Conservation (phyloP, 495 filamentous ascomycete genomes). For the Hypoxylon trugodes region DNA sequence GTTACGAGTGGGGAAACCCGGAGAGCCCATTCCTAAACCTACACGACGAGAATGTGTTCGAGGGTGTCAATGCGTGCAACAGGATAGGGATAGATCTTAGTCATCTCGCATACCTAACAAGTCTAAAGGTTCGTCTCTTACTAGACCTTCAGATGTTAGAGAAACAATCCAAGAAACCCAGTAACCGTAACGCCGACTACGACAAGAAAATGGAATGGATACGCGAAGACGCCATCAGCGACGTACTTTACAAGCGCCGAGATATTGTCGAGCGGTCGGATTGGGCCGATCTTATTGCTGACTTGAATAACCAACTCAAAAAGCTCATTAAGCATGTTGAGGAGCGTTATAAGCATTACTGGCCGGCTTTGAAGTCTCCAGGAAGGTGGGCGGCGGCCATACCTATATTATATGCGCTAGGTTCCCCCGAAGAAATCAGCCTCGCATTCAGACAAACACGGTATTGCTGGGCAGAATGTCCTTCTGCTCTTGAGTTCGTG, state of each 20-base stretch:
- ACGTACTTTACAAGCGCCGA: conserved; percentile 18
- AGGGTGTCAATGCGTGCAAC: neutral
- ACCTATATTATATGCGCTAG: neutral
- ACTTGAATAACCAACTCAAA: neutral
- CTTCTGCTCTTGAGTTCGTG: neutral
- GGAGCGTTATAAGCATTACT: conserved; percentile 10
- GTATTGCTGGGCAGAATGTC: conserved; percentile 21
- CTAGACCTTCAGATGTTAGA: conserved; percentile 14
- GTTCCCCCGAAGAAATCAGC: conserved; percentile 1
- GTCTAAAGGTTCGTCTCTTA: conserved; percentile 13
- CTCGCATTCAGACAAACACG: conserved; percentile 5
- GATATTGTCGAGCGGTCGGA: conserved; percentile 23
- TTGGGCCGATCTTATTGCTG: neutral
- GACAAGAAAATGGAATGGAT: conserved; percentile 30
- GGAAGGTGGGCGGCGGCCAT: neutral
- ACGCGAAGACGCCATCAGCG: conserved; percentile 1
- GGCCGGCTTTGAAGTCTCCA: neutral
- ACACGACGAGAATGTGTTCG: conserved; percentile 17
- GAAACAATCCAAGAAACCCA: conserved; percentile 5
- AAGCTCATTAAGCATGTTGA: neutral
- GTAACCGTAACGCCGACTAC: conserved; percentile 1
- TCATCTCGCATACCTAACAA: neutral
- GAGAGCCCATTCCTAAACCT: neutral
- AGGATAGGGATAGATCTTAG: neutral
- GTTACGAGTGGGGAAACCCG: neutral